These are phyloP conservation scores for Clavispora asparagi DNA, from an alignment of 805 yeast species.

Conservation along the genomic window DNA sequence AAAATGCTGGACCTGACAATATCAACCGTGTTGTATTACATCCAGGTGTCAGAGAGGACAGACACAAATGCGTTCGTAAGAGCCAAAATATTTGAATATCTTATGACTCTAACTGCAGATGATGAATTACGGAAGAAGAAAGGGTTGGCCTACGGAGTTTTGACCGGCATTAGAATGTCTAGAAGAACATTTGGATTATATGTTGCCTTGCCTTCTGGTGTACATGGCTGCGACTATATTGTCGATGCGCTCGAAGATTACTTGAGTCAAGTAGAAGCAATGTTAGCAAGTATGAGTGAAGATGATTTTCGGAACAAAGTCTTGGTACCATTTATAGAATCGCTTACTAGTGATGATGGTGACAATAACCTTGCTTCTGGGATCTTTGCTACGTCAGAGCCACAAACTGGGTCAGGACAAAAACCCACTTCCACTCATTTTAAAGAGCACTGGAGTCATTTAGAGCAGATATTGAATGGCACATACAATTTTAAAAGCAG, in stretches of 20 bases:
- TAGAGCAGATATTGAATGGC: conserved; percentile 46
- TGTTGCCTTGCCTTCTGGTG: conserved; percentile 51
- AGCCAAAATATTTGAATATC: conserved; percentile 42
- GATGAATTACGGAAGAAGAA: conserved; percentile 48
- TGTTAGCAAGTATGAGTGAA: conserved; percentile 25
- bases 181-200: conserved; percentile 55
- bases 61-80: conserved; percentile 31
- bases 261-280: conserved; percentile 36
- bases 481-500: conserved; percentile 36
- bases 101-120: conserved; percentile 40
- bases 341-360: background rate
- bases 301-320: conserved; percentile 29
- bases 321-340: conserved; percentile 32
- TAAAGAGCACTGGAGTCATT: conserved; percentile 37
- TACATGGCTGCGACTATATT: conserved; percentile 35
- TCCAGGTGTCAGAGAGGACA: conserved; percentile 51
- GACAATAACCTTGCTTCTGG: conserved; percentile 15
- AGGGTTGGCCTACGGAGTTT: conserved; percentile 58
- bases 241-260: conserved; percentile 45
- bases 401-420: conserved; percentile 22
- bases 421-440: conserved; percentile 14
- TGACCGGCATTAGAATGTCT: conserved; percentile 51
- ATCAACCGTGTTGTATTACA: conserved; percentile 45
- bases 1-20: conserved; percentile 37
- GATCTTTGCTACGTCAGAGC: conserved; percentile 19